Evolutionary conservation across 352 stramenopile genomes (phyloP), one percentile per base, ranked within the genome.

Genomic region (Elongisporangium prolatum): DNA sequence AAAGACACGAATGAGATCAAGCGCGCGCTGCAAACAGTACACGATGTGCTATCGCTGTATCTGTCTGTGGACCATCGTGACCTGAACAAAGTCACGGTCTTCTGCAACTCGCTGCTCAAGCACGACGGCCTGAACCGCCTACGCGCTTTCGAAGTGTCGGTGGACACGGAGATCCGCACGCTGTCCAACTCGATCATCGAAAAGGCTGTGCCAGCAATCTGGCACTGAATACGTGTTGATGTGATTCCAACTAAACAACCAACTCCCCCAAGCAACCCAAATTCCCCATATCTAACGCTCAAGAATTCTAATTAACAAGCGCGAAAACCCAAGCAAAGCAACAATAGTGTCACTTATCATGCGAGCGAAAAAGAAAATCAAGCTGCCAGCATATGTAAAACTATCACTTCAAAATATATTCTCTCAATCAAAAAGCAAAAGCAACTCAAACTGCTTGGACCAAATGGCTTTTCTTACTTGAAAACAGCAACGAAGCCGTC

Each of bases 51-150:
- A 21, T 76, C 72, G 58, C 82, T 86, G 40, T 86, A 89, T 48
- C 55, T 89, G 64, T 89, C 82, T 18, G 67, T 74, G 25, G 76
- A 87, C 44, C 76, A 86, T 50, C 82, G 82, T 21, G 80, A 92
- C 61, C 74, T 92, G 68, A 87, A 80, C 68, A 90, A 90, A 44
- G 77, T 92, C 55, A 89, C 77, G 21, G 79, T 92, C 16, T 89
- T 92, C 56, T 92, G 82, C 80, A 92, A 92, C 63, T 86, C 82
- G 44, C 68, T 92, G 53, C 59, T 92, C 61, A 71, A 85, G 54
- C 67, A 90, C 67, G 82, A 92, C 52, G 78, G 80, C 0, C 68
- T 92, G 37, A 89, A 89, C 52, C 68, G 77, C 49, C 60, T 92
- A 20, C 82, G 77, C 22, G 65, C 73, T 3, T 76, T 92, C n/a